These are phyloP conservation scores for Prunus mongolica DNA, from an alignment of 306 rosid genomes.

Conservation along the genomic window DNA sequence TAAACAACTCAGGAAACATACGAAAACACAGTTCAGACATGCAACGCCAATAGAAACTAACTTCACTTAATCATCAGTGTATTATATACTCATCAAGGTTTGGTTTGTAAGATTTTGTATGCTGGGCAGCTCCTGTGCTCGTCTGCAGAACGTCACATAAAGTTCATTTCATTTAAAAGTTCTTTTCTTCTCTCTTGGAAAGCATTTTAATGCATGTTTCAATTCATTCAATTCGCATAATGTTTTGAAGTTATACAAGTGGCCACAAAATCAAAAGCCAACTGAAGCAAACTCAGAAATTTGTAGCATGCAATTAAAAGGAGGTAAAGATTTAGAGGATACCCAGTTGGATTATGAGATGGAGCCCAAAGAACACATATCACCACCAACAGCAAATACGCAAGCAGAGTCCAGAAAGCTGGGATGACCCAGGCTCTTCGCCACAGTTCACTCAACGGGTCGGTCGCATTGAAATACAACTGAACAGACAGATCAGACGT, in stretches of 20 bases:
- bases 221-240: background rate
- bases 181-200: background rate
- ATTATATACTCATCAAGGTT: no score
- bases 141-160: background rate
- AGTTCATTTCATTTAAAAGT: background rate
- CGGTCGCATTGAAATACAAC: conserved; percentile 76
- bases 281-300: background rate
- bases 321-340: conserved; percentile 7
- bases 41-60: no score
- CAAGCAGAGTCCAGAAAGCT: conserved; percentile 71
- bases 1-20: no score
- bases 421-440: conserved; percentile 71
- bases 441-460: conserved; percentile 71
- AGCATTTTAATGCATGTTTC: background rate
- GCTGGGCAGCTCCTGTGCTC: background rate
- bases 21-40: no score
- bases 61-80: no score
- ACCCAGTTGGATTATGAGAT: conserved; percentile 73
- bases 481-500: conserved; percentile 33
- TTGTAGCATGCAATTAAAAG: background rate
- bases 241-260: background rate
- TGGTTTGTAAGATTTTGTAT: background rate
- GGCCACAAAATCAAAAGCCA: background rate
- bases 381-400: conserved; percentile 48
- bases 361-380: conserved; percentile 78